phyloP scores from a whole-genome alignment of 306 rosid genomes.

The Ormosia emarginata region DNA sequence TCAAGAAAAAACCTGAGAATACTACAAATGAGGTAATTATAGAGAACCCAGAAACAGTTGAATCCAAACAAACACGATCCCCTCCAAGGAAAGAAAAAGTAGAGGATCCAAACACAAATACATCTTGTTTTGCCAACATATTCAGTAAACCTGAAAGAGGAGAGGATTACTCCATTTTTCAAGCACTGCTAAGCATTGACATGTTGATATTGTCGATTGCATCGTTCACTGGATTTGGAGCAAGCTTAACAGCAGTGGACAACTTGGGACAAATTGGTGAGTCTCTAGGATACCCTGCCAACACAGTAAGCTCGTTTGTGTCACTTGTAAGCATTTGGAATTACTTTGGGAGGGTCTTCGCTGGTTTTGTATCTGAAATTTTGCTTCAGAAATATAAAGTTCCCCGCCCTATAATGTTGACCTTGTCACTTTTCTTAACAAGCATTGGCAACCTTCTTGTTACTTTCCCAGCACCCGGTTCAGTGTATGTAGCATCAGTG shows the following conservation, averaged over 20 bases:
- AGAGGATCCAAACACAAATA: no score
- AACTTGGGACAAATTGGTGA: no score
- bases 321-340: conserved; percentile 53
- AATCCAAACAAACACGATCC: no score
- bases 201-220: conserved; percentile 39
- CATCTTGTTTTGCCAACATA: conserved; percentile 8
- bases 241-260: no score
- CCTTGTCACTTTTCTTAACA: background rate
- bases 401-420: conserved; percentile 24
- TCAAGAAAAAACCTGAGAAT: no score
- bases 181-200: conserved; percentile 40
- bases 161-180: conserved; percentile 48
- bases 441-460: conserved; percentile 29
- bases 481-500: no score
- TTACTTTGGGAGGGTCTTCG: conserved; percentile 47
- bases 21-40: no score
- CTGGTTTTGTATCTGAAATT: conserved; percentile 47
- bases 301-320: conserved; percentile 28
- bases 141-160: conserved; percentile 36
- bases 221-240: conserved; percentile 30
- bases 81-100: no score
- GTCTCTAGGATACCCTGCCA: conserved; percentile 35
- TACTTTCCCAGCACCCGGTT: no score
- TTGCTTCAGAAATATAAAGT: conserved; percentile 29
- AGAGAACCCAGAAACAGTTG: conserved; percentile 1